Evolutionary conservation across 306 rosid genomes (phyloP), one percentile per base, ranked within the genome.

Genomic region (Corylus avellana): DNA sequence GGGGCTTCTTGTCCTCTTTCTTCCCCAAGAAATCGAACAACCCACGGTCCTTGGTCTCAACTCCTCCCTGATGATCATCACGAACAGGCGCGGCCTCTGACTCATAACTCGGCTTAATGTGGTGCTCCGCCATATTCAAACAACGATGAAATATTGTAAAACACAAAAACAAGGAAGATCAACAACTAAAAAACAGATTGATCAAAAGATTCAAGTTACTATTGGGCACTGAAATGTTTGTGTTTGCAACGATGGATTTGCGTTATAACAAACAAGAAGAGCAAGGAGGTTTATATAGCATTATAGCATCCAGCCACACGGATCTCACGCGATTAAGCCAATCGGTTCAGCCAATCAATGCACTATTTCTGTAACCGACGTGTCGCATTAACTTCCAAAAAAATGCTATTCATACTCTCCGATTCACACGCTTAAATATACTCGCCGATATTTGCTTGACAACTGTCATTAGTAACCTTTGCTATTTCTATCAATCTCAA

Each of bases 1-100:
- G 49, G 14, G 67, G 80, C 77, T 75, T 80, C 61, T 76, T 85
- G 13, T 82, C 84, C 67, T 86, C 87, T 62, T 92, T 91, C 91
- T 91, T 91, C 16, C 90, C 82, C 10, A 86, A 51, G 56, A 91
- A 85, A 87, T 91, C 93, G 47, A 94, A 89, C 29, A 88, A 8
- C 58, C 98, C 98, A 0, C 97, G 94, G 76, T 92, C 97, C 75
- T 84, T 63, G 67, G 61, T 70, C 88, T 92, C 97, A 0, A 72
- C 89, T 0, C 72, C 82, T 0, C 79, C 81, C 72, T 58, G 59
- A 2, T 1, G 59, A 54, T 54, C 84, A 11, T 70, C 35, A 32
- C 75, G 78, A 35, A 63, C 73, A 46, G 79, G 44, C 44, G 46
- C 71, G 72, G 78, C 73, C 72, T 81, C 90, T 22, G 75, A 70